phyloP scores from a whole-genome alignment of 352 stramenopile species.

The Phytopythium helicoides region DNA sequence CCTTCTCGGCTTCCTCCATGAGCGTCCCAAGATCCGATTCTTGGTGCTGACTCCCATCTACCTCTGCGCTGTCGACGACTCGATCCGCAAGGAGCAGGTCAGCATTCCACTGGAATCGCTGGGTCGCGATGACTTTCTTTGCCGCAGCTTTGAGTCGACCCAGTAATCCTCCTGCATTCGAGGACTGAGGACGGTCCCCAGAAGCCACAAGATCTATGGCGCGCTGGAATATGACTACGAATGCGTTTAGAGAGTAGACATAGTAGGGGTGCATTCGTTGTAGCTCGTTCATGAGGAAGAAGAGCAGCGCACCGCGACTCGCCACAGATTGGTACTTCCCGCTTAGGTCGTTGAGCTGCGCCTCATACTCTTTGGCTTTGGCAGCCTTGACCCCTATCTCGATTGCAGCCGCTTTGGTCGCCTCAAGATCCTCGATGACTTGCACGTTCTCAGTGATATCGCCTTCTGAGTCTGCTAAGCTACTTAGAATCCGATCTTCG shows the following conservation, averaged over 20 bases:
- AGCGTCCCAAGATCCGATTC: conserved; percentile 66
- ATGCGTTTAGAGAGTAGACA: conserved; percentile 94
- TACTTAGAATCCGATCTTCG: conserved; percentile 89
- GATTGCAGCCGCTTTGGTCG: conserved; percentile 89
- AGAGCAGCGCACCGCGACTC: conserved; percentile 88
- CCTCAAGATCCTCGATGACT: conserved; percentile 93
- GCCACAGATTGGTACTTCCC: conserved; percentile 93
- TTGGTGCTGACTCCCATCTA: neutral
- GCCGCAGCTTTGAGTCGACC: conserved; percentile 74
- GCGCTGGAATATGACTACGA: conserved; percentile 94
- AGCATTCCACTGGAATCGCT: conserved; percentile 86
- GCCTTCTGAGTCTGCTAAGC: conserved; percentile 77
- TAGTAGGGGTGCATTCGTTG: conserved; percentile 94
- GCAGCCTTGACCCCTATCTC: conserved; percentile 83
- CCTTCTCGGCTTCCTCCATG: conserved; percentile 63
- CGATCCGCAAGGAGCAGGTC: conserved; percentile 78
- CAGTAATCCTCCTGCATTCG: conserved; percentile 30
- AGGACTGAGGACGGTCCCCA: conserved; percentile 5
- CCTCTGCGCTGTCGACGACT: conserved; percentile 43
- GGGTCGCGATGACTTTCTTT: conserved; percentile 81
- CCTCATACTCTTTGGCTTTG: conserved; percentile 70
- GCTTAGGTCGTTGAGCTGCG: conserved; percentile 82
- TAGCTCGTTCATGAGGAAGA: conserved; percentile 94
- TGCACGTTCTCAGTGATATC: conserved; percentile 95
- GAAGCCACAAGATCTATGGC: conserved; percentile 88